Base-by-base conservation (phyloP, 495 filamentous ascomycete genomes). In the Cairneyella variabilis region DNA sequence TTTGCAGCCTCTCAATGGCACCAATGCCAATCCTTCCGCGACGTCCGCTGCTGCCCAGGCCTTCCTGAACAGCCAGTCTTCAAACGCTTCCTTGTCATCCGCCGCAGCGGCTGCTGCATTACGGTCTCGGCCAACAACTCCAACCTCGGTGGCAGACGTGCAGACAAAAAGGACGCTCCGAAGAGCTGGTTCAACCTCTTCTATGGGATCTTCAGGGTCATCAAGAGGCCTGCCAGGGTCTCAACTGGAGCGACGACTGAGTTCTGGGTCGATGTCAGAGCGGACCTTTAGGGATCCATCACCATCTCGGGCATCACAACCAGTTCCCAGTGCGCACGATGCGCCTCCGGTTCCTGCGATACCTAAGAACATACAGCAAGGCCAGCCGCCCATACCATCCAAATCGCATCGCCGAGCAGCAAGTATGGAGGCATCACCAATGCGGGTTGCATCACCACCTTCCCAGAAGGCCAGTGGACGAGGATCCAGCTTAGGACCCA, bases 51-150 rank as follows among this genome's bases (percentile, higher is more conserved):
- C 91, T 46, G 80, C 78, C 58, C 82, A 86, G 71, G 91, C 90
- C 53, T 95, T 92, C 71, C 79, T 86, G 53, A 76, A 74, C 57
- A 80, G 82, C 60, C 78, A 79, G 69, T 69, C 81, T 32, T 80
- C 83, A 43, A 80, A 80, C 62, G 75, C 60, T 51, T 82, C 79
- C 34, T 77, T 96, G 25, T 93, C 91, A 17, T 83, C 84, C 25
- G 86, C 91, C 6, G 91, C 91, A 7, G 91, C 91, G 2, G 89
- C 89, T 8, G 83, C 91, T 17, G 91, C 91, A 17, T 74, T 96
- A 38, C 82, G 86, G 50, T 86, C 84, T 37, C 82, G 83, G 57
- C 83, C 89, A 5, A 81, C 82, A 26, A 84, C 86, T 23, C 91
- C 91, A 37, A 88, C 81, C 12, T 76, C 78, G 17, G 84, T 95